These are phyloP conservation scores for Sporothrix pseudoabietina DNA, from an alignment of 2,329 filamentous ascomycete species.

Conservation along the genomic window DNA sequence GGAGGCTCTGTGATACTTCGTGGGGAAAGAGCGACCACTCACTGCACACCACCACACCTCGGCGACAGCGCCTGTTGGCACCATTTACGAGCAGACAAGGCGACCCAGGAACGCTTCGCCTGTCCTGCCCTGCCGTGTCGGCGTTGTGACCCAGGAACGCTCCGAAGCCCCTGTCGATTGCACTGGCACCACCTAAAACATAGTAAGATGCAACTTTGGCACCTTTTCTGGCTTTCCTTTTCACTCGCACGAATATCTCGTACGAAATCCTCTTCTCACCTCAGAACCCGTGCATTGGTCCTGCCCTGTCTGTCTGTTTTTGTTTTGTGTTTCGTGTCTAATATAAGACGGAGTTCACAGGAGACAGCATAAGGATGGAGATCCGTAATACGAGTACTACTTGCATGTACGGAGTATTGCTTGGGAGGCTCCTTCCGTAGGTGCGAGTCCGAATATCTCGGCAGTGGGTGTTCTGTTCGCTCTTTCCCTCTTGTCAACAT, in stretches of 20 bases:
- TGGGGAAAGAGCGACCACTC: conserved; percentile 2
- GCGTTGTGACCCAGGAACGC: conserved; percentile 14
- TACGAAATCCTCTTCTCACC: conserved; percentile 2
- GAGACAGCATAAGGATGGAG: background rate
- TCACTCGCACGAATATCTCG: conserved; percentile 11
- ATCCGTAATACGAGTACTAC: background rate
- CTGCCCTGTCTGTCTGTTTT: background rate
- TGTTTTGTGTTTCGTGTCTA: conserved; percentile 7
- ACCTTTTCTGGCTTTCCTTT: background rate
- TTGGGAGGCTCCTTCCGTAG: conserved; percentile 4
- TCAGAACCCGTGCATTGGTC: background rate
- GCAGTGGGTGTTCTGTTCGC: background rate
- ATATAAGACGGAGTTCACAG: background rate
- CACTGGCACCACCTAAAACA: conserved; percentile 7
- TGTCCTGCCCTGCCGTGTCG: background rate
- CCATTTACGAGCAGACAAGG: conserved; percentile 19
- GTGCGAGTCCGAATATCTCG: background rate
- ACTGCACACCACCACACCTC: background rate
- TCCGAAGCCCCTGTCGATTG: conserved; percentile 21
- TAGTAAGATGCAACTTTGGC: background rate
- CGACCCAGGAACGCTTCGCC: background rate
- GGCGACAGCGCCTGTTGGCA: conserved; percentile 9
- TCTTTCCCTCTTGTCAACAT: conserved; percentile 4
- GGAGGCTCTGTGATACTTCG: background rate
- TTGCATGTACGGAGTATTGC: background rate